Evolutionary conservation across 306 rosid genomes (phyloP), one percentile per base, ranked within the genome.

Genomic region (Pachyrhizus erosus): DNA sequence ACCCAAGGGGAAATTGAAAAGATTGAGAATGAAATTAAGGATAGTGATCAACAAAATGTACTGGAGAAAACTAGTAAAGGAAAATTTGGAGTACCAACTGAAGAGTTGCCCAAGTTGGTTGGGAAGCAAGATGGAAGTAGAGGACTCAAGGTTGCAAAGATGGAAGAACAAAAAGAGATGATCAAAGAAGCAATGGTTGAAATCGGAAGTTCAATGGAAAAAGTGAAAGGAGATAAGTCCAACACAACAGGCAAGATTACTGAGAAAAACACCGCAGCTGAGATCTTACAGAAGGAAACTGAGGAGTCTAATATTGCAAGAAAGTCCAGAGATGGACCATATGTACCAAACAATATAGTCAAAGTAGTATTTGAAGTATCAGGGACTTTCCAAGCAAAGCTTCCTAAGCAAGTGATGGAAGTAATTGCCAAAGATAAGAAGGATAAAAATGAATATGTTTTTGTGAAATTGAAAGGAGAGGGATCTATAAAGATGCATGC

Each of bases 201-300:
- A 60, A 75, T 7, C 23, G 71, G 58, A 75, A 46, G 33, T 68
- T 84, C 6, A 23, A 46, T 13, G 70, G 55, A 68, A 55, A 80
- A 26, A 7, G 37, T 21, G 7, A 17, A 60, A 80, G 75, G 34
- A 29, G 75, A 69, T 60, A 23, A 70, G 34, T 70, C 70, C 26
- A 75, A 60, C n/a, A n/a, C n/a, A n/a, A n/a, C 24, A 3, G n/a
- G 24, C 13, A 61, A 10, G 61, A 57, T 9, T 33, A 34, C 4
- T 73, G 13, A 55, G 43, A 45, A 76, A 82, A 45, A 7, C 23
- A 31, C 55, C 17, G 2, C 23, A 75, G 42, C 9, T 65, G 65
- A 75, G 54, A 68, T 58, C 51, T 54, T 43, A 21, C 21, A 42
- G 2, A 76, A 68, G 77, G 71, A 82, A 67, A 46, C 18, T 40